phyloP scores from a whole-genome alignment of 192 early-diverging fungal genomes.

The Podochytrium sp. region DNA sequence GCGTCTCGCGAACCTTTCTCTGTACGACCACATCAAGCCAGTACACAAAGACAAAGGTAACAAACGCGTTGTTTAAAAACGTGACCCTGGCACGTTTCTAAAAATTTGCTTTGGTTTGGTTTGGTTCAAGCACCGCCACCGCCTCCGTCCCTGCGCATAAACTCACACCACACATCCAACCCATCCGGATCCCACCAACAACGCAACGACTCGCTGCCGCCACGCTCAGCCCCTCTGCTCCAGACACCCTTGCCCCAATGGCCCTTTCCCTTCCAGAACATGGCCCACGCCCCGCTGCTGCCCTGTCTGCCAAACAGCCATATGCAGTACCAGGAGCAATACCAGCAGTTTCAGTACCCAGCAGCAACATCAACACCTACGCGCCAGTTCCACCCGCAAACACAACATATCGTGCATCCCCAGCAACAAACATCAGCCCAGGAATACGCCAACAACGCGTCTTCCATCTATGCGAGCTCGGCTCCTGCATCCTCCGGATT shows the following conservation, averaged over 20 bases:
- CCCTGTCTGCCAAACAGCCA: background rate
- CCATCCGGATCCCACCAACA: background rate
- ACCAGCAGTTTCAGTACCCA: background rate
- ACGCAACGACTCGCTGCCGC: background rate
- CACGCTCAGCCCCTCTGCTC: conserved; percentile 3
- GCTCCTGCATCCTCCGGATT: conserved; percentile 25
- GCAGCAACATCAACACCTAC: background rate
- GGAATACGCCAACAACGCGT: background rate
- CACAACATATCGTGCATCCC: background rate
- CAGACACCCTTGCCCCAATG: background rate
- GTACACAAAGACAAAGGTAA: background rate
- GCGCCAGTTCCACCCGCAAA: background rate
- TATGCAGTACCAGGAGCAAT: background rate
- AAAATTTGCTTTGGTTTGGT: background rate
- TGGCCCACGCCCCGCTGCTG: background rate
- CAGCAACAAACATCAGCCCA: conserved; percentile 7
- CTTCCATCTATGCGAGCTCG: conserved; percentile 20
- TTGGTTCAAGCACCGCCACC: background rate
- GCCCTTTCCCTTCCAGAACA: background rate
- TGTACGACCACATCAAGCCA: background rate
- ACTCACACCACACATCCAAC: background rate
- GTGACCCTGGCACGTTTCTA: background rate
- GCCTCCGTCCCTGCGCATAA: background rate
- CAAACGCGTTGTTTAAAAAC: background rate
- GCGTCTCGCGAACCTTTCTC: background rate